Conservation (phyloP, 306 rosid genomes). For the Cajanus cajan region DNA sequence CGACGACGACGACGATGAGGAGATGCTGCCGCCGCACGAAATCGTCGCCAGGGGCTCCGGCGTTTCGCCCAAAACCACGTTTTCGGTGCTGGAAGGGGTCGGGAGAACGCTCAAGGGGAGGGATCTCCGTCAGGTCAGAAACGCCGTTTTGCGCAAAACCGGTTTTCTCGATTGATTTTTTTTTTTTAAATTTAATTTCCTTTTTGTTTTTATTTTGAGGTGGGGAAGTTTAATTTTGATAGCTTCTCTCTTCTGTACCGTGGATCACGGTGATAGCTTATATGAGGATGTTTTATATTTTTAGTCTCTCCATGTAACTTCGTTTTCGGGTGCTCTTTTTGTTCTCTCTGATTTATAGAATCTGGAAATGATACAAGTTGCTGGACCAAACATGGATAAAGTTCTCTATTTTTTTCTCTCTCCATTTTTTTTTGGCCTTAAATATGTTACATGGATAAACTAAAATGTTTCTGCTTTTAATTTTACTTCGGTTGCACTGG, state of each 20-base stretch:
- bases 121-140: constrained; percentile 86
- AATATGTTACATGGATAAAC: not conserved
- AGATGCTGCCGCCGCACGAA: constrained; percentile 84
- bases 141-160: constrained; percentile 79
- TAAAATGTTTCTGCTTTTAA: not conserved
- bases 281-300: not conserved
- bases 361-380: not conserved
- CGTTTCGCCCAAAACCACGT: constrained; percentile 66
- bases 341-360: not conserved
- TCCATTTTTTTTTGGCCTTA: not conserved
- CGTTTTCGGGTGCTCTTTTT: constrained; percentile 3
- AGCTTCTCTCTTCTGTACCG: not conserved
- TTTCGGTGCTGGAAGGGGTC: constrained; percentile 80
- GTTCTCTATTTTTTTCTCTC: not conserved
- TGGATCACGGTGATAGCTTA: not conserved
- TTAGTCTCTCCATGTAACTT: constrained; percentile 4
- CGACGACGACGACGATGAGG: constrained; percentile 45
- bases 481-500: not conserved
- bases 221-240: constrained; percentile 34
- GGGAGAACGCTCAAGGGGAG: constrained; percentile 94
- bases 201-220: not conserved
- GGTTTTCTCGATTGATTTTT: constrained; percentile 72
- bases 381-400: not conserved
- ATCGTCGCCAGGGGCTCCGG: constrained; percentile 67
- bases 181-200: not conserved